Conservation (phyloP, 495 filamentous ascomycete species). For the Neurospora pannonica region DNA sequence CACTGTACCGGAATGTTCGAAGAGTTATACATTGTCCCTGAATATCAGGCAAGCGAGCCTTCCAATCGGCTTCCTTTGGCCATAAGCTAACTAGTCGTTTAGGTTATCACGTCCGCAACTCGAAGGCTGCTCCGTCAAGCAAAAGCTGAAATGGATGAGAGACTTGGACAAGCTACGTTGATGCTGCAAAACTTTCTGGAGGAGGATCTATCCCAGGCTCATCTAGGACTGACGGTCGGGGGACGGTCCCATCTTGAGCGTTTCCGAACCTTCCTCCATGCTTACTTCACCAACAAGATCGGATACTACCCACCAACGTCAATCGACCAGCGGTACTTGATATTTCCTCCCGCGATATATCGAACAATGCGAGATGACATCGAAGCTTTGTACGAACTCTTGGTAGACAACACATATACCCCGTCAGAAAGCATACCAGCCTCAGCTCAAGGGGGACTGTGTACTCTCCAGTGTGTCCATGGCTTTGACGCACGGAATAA, state of each 20-base stretch:
- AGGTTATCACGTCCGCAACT: constrained; percentile 45
- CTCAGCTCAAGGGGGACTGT: constrained; percentile 47
- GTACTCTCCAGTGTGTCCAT: constrained; percentile 48
- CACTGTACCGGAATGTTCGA: constrained; percentile 63
- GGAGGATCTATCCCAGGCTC: constrained; percentile 46
- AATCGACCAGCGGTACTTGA: constrained; percentile 17
- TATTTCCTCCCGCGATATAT: constrained; percentile 44
- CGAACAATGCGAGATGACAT: constrained; percentile 52
- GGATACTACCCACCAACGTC: constrained; percentile 55
- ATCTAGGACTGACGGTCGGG: constrained; percentile 43
- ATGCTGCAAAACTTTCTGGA: constrained; percentile 51
- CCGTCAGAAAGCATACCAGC: constrained; percentile 27
- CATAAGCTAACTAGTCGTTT: constrained; percentile 4
- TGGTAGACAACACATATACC: constrained; percentile 45
- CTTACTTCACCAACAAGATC: constrained; percentile 49
- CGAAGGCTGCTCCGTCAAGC: constrained; percentile 51
- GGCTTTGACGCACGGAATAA: constrained; percentile 49
- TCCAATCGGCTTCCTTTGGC: not conserved
- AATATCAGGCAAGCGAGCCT: constrained; percentile 42
- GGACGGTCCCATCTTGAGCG: constrained; percentile 50
- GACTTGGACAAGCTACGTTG: constrained; percentile 36
- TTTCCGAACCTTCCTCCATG: constrained; percentile 52
- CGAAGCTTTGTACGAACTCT: constrained; percentile 49
- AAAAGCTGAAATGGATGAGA: constrained; percentile 52
- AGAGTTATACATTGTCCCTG: constrained; percentile 35